phyloP scores from a whole-genome alignment of 306 rosid species.

The Delonix regia region DNA sequence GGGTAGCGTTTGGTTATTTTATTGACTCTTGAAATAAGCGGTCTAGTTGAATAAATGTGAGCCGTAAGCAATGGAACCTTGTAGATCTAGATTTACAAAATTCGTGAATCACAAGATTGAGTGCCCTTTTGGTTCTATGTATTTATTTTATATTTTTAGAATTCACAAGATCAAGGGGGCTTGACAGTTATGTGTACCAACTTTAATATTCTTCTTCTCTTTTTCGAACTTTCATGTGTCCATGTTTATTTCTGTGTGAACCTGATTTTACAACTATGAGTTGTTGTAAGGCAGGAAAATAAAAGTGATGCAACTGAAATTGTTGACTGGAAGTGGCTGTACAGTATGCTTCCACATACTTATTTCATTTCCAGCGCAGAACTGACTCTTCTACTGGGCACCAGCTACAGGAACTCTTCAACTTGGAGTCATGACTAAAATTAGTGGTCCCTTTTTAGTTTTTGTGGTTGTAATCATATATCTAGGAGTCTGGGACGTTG shows the following conservation, averaged over 20 bases:
- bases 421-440: constrained; percentile 28
- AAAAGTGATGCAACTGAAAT: constrained; percentile 33
- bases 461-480: neutral
- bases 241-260: constrained; percentile 42
- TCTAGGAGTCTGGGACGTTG: neutral
- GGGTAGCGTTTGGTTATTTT: constrained; percentile 25
- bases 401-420: constrained; percentile 33
- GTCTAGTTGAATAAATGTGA: neutral
- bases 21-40: constrained; percentile 21
- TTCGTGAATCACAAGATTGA: constrained; percentile 85
- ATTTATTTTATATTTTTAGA: constrained; percentile 29
- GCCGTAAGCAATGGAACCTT: constrained; percentile 30
- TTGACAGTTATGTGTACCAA: constrained; percentile 64
- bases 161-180: constrained; percentile 80
- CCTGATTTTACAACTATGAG: constrained; percentile 37
- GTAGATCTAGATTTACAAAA: constrained; percentile 50
- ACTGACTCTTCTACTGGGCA: constrained; percentile 17
- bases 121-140: constrained; percentile 35
- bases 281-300: constrained; percentile 30
- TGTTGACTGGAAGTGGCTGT: constrained; percentile 30
- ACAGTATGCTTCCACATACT: constrained; percentile 42
- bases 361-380: constrained; percentile 31
- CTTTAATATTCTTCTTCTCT: constrained; percentile 49
- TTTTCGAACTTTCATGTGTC: constrained; percentile 52
- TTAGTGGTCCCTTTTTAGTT: neutral